Percentiles rank a stretch among this genome's conserved stretches.
These are phyloP conservation scores for Heracleum sosnowskyi DNA, from an alignment of 129 eudicot genomes.

Conservation along the genomic window DNA sequence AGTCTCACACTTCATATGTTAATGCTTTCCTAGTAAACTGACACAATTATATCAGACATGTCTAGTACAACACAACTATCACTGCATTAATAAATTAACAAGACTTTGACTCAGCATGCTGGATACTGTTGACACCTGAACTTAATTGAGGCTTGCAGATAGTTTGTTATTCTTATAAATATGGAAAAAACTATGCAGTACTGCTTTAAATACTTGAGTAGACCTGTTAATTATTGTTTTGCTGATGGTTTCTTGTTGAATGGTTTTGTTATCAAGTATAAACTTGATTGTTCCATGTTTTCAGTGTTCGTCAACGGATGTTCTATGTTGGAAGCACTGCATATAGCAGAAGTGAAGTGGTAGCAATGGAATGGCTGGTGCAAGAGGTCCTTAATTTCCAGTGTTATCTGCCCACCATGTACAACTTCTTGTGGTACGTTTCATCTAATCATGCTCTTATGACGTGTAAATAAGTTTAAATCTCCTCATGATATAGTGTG, in stretches of 20 bases:
- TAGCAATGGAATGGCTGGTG: slow-evolving; percentile 99
- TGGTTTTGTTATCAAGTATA: background rate
- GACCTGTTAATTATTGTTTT: background rate
- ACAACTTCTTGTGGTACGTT: slow-evolving; percentile 83
- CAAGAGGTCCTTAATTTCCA: slow-evolving; percentile 84
- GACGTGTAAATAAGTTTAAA: background rate
- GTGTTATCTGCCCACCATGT: slow-evolving; percentile 77
- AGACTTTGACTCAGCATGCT: background rate
- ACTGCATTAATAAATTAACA: background rate
- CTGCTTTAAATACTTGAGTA: background rate
- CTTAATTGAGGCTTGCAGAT: background rate
- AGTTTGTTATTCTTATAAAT: background rate
- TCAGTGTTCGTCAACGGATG: slow-evolving; percentile 52
- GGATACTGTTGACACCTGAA: background rate
- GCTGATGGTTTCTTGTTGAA: background rate
- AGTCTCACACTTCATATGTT: background rate
- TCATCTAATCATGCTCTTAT: background rate
- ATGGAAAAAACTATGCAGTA: background rate
- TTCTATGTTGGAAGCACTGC: slow-evolving; percentile 44
- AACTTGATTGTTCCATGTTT: slow-evolving; percentile 7
- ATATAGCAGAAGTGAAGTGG: slow-evolving; percentile 79
- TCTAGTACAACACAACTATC: background rate
- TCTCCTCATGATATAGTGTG: background rate
- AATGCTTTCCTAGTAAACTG: background rate
- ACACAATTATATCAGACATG: background rate